A percentile compares a stretch with the other conserved stretches of the same genome.
Evolutionary conservation across 768 basidiomycete genomes (phyloP).

Genomic region (Tylopilus sp.): DNA sequence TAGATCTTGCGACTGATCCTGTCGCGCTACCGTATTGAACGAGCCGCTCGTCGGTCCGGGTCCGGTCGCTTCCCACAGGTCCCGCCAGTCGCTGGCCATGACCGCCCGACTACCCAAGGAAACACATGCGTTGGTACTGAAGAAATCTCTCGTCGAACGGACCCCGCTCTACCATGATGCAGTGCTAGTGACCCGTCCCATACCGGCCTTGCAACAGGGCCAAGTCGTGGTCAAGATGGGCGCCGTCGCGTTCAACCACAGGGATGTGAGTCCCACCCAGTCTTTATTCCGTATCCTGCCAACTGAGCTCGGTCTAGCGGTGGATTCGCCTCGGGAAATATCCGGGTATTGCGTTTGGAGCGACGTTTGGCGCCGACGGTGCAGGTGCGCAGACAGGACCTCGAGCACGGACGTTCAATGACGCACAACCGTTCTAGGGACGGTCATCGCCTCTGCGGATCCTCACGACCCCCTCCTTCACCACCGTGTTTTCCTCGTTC

Average conservation of each 20-base stretch:
- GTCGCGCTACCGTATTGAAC: too few relatives aligned
- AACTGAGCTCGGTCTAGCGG: slow-evolving; percentile 40
- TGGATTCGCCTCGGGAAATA: slow-evolving; percentile 74
- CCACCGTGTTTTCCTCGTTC: slow-evolving; percentile 70
- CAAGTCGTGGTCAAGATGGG: slow-evolving; percentile 65
- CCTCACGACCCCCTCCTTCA: slow-evolving; percentile 53
- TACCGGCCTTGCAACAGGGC: slow-evolving; percentile 50
- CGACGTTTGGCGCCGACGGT: slow-evolving; percentile 67
- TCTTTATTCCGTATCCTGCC: background rate
- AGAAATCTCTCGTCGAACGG: slow-evolving; percentile 35
- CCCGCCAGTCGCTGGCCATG: too few relatives aligned
- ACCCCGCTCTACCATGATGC: slow-evolving; percentile 56
- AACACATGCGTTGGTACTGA: slow-evolving; percentile 49
- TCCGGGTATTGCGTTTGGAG: slow-evolving; percentile 57
- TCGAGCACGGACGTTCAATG: background rate
- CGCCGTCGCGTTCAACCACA: slow-evolving; percentile 75
- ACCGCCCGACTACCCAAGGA: slow-evolving; percentile 34
- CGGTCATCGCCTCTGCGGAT: slow-evolving; percentile 55
- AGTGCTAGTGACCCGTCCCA: slow-evolving; percentile 43
- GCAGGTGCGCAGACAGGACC: slow-evolving; percentile 46
- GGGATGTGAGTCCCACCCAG: slow-evolving; percentile 47
- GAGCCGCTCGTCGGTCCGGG: too few relatives aligned
- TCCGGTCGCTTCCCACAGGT: too few relatives aligned
- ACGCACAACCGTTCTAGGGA: slow-evolving; percentile 39
- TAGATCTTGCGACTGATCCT: too few relatives aligned